These are phyloP conservation scores for Microbotryum intermedium DNA, from an alignment of 1,284 basidiomycete genomes.

Conservation along the genomic window DNA sequence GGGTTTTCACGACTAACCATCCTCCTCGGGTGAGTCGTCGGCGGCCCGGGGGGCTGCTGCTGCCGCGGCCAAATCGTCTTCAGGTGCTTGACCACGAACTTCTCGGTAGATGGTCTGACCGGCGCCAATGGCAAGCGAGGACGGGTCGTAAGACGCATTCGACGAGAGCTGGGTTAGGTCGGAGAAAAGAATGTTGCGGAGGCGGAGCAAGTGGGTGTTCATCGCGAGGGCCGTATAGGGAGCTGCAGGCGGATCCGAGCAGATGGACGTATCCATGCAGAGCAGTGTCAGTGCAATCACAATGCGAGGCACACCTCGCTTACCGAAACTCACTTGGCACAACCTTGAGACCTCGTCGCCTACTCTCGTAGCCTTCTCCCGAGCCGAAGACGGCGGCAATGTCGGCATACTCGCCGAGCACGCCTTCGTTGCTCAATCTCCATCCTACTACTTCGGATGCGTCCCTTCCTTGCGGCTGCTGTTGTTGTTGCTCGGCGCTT, in stretches of 20 bases:
- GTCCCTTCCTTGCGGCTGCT: constrained; percentile 1
- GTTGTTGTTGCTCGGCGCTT: too few species aligned
- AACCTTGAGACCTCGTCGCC: constrained; percentile 24
- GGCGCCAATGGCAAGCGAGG: constrained; percentile 23
- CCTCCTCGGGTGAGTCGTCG: background rate
- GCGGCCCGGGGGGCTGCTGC: background rate
- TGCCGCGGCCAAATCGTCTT: background rate
- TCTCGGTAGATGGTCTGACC: constrained; percentile 25
- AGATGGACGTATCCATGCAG: too few species aligned
- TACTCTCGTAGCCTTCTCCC: constrained; percentile 7
- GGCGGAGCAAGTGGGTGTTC: constrained; percentile 29
- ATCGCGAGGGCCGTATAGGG: constrained; percentile 26
- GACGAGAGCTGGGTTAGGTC: constrained; percentile 21
- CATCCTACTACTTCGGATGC: constrained; percentile 3
- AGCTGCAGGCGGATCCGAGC: constrained; percentile 8
- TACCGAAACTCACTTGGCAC: constrained; percentile 12
- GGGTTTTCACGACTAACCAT: constrained; percentile 4
- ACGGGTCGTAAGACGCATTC: constrained; percentile 29
- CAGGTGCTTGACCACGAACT: constrained; percentile 13
- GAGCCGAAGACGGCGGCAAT: constrained; percentile 26
- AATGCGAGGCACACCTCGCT: background rate
- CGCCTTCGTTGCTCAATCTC: constrained; percentile 23
- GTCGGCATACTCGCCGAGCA: constrained; percentile 26
- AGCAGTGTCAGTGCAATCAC: background rate
- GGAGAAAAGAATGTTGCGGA: constrained; percentile 31